Base-by-base conservation (phyloP, 2,329 filamentous ascomycete genomes). In the Xylariaceae sp. region DNA sequence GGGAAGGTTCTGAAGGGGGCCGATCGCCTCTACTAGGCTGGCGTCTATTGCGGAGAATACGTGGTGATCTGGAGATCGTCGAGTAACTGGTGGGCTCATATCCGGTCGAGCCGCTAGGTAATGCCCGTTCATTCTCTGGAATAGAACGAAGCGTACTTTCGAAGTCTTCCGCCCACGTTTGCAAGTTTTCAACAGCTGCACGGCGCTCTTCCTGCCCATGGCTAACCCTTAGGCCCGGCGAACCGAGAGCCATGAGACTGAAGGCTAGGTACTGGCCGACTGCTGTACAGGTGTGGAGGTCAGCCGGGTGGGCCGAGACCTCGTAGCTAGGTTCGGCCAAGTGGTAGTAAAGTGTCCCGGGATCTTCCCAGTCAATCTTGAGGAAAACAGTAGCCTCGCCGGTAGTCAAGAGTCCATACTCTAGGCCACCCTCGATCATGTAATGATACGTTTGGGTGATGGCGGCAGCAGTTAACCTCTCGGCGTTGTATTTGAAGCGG, bases 371-470 rank as follows among this genome's bases (percentile, higher is more conserved):
- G 43, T 70, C 54, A 8, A 78, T 58, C 41, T 69, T 72, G n/a
- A 82, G 70, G 54, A 79, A 80, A 26, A 80, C 73, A 43, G 74
- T 75, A 2, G 73, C 71, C 63, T 81, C 74, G 19, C 76, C 75
- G 1, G 75, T 81, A 14, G 70, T 73, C 33, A 82, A 52, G 23
- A 73, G 69, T 11, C 79, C 73, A 58, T 78, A 79, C 53, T 77
- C 72, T 6, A 80, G 68, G 0, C 80, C 76, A 12, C 67, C 68
- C 46, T 76, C 63, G 9, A 83, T 73, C 74, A 83, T 83, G 65
- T 82, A 81, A 31, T 78, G 73, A 62, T 78, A 83, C 0, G 73
- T 76, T 66, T 83, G 75, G 4, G 76, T 77, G 33, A 83, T 66
- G 11, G 79, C 74, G 21, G 78, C 74, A 7, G 74, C 48, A 5